Percentiles rank a stretch among this genome's conserved stretches.
Conservation (phyloP, 805 yeast genomes). For the Schizosaccharomyces cryophilus region DNA sequence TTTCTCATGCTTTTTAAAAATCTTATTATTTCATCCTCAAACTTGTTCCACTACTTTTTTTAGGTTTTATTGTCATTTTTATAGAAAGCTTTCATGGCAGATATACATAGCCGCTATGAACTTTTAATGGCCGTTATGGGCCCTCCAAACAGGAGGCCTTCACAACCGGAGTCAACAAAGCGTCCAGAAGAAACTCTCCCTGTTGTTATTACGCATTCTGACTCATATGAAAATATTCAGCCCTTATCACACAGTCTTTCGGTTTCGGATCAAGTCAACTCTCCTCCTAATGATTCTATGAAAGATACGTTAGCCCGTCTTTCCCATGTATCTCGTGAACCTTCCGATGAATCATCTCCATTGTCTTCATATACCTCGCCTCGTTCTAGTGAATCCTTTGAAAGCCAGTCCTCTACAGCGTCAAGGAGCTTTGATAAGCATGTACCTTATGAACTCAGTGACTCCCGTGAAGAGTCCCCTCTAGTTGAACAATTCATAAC, state of each 20-base stretch:
- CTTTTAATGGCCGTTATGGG: background rate
- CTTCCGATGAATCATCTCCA: background rate
- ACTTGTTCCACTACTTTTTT: background rate
- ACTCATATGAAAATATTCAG: too few species aligned
- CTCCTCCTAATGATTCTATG: too few species aligned
- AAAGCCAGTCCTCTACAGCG: background rate
- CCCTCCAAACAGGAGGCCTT: background rate
- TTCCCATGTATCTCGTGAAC: background rate
- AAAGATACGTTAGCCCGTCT: background rate
- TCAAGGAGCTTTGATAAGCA: background rate
- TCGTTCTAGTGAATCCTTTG: background rate
- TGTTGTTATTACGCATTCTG: background rate
- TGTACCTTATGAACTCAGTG: background rate
- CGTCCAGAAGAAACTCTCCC: background rate
- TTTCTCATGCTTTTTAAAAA: background rate
- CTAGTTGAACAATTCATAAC: background rate
- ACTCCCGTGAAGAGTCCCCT: background rate
- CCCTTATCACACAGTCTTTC: too few species aligned
- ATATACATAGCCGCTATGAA: background rate
- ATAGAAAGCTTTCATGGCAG: background rate
- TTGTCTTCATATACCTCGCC: background rate
- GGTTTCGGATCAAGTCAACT: too few species aligned
- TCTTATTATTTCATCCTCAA: background rate
- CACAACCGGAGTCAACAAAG: background rate
- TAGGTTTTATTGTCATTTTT: background rate